Conservation (phyloP, 768 basidiomycete species). For the Suillus weaverae region DNA sequence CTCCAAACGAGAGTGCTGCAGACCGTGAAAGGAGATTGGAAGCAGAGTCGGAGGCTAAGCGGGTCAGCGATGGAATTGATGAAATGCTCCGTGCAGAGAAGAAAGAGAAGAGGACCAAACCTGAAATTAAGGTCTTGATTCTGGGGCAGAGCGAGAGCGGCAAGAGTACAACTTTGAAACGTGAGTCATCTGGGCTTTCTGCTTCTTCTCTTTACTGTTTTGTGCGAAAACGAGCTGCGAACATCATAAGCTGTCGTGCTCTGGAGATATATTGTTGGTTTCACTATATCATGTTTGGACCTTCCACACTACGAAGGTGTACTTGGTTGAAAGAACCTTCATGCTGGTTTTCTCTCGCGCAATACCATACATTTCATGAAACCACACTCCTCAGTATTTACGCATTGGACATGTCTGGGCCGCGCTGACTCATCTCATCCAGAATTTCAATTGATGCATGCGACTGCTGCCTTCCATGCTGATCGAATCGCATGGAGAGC, state of each 20-base stretch:
- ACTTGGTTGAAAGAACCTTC: not conserved
- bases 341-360: not conserved
- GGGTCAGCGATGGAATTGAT: constrained; percentile 76
- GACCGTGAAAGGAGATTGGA: constrained; percentile 65
- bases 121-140: constrained; percentile 73
- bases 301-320: not conserved
- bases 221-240: not conserved
- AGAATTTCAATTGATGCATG: constrained; percentile 86
- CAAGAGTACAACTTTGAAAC: constrained; percentile 86
- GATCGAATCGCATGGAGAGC: constrained; percentile 85
- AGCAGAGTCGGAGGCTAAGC: constrained; percentile 71
- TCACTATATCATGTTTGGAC: constrained; percentile 5
- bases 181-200: constrained; percentile 49
- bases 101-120: constrained; percentile 57
- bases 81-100: constrained; percentile 70
- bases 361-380: not conserved
- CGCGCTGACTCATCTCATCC: constrained; percentile 24
- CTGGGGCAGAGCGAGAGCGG: constrained; percentile 90
- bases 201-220: not conserved
- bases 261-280: not conserved
- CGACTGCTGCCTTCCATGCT: constrained; percentile 71
- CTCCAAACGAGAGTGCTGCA: constrained; percentile 66
- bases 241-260: not conserved
- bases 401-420: not conserved
- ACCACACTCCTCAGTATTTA: not conserved